Percentiles rank a stretch among this genome's conserved stretches.
phyloP scores from a whole-genome alignment of 345 rosid species.

The Mallotus nudiflorus region DNA sequence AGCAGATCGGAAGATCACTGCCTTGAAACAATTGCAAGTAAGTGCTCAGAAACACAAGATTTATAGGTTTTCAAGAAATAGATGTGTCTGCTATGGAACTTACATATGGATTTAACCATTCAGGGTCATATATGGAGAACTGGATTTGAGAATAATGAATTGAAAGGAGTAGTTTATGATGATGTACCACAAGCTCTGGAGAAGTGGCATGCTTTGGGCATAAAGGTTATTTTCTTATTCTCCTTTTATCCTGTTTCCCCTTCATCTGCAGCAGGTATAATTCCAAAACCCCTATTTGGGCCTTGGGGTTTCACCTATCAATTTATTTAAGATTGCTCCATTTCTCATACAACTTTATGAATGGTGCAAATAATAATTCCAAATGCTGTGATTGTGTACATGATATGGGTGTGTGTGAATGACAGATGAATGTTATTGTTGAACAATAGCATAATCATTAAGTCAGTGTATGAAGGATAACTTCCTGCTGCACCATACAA shows the following conservation, averaged over 20 bases:
- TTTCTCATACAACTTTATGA: not conserved
- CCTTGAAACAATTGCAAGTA: slow-evolving; percentile 95
- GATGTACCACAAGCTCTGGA: slow-evolving; percentile 83
- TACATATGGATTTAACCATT: slow-evolving; percentile 4
- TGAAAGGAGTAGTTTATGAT: slow-evolving; percentile 75
- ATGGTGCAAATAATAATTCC: not conserved
- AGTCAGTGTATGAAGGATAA: not conserved
- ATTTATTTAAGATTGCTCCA: not conserved
- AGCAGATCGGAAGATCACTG: slow-evolving; percentile 93
- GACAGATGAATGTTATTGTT: not conserved
- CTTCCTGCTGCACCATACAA: not conserved
- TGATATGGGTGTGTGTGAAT: not conserved
- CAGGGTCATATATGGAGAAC: slow-evolving; percentile 99
- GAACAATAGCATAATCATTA: not conserved
- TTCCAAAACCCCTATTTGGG: not conserved
- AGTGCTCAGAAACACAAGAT: slow-evolving; percentile 9
- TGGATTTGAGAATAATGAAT: slow-evolving; percentile 70
- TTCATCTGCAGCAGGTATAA: not conserved
- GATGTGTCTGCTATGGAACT: not conserved
- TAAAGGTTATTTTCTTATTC: slow-evolving; percentile 50
- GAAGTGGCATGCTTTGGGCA: slow-evolving; percentile 83
- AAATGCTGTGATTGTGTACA: not conserved
- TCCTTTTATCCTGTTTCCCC: not conserved
- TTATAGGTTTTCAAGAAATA: not conserved
- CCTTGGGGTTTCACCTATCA: not conserved